A percentile compares a stretch with the other conserved stretches of the same genome.
Evolutionary conservation across 2,329 filamentous ascomycete genomes (phyloP).

Genomic region (Penicillium sp.): DNA sequence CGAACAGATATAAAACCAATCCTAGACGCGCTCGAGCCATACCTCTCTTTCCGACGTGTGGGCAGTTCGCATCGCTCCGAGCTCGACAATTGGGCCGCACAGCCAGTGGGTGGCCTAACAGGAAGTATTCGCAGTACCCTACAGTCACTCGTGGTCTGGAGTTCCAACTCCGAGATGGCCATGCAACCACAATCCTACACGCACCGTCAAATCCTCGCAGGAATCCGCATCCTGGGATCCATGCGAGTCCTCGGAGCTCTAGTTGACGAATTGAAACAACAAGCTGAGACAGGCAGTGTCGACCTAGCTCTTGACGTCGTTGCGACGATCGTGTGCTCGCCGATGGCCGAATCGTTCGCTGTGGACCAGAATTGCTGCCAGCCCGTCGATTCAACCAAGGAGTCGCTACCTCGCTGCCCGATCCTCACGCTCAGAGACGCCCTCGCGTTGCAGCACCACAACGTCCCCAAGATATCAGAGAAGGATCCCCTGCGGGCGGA

Average conservation of each 20-base stretch:
- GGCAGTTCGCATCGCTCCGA: slow-evolving; percentile 52
- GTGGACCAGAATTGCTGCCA: slow-evolving; percentile 43
- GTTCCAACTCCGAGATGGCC: slow-evolving; percentile 52
- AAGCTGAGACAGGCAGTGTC: slow-evolving; percentile 44
- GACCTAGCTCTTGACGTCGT: slow-evolving; percentile 50
- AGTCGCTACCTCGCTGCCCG: slow-evolving; percentile 36
- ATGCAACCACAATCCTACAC: slow-evolving; percentile 60
- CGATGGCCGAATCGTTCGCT: slow-evolving; percentile 44
- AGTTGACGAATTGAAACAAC: slow-evolving; percentile 49
- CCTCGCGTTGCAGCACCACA: slow-evolving; percentile 43
- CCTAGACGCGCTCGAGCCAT: slow-evolving; percentile 55
- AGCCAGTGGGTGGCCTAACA: slow-evolving; percentile 51
- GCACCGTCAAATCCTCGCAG: slow-evolving; percentile 55
- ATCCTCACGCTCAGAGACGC: slow-evolving; percentile 48
- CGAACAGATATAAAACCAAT: slow-evolving; percentile 59
- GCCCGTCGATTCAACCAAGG: slow-evolving; percentile 37
- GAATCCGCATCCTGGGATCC: slow-evolving; percentile 47
- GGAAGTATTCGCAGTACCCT: slow-evolving; percentile 55
- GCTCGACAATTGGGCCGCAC: slow-evolving; percentile 57
- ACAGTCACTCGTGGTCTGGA: slow-evolving; percentile 59
- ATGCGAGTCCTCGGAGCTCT: slow-evolving; percentile 42
- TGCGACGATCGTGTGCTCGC: slow-evolving; percentile 48
- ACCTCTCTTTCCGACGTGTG: slow-evolving; percentile 56
- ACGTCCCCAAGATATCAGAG: slow-evolving; percentile 45
- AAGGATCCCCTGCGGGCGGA: slow-evolving; percentile 50